Percentiles rank a stretch among this genome's conserved stretches.
These are phyloP conservation scores for Priceomyces carsonii DNA, from an alignment of 805 yeast species.

Conservation along the genomic window DNA sequence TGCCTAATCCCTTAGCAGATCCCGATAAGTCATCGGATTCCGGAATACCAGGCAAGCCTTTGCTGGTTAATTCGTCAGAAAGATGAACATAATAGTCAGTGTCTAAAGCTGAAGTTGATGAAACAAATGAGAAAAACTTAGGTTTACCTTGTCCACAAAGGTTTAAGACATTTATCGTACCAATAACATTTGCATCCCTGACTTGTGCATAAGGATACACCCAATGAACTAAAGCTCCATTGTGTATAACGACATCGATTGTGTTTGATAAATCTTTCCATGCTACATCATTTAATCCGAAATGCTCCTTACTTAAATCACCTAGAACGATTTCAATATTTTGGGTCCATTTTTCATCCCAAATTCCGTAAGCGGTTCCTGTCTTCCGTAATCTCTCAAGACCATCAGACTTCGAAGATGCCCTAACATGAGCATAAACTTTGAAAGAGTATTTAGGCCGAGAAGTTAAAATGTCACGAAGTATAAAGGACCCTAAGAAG, in stretches of 20 bases:
- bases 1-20: constrained; percentile 77
- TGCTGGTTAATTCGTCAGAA: constrained; percentile 66
- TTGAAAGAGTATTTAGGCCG: constrained; percentile 54
- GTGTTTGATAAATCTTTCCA: constrained; percentile 61
- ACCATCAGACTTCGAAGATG: constrained; percentile 66
- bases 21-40: constrained; percentile 86
- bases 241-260: constrained; percentile 86
- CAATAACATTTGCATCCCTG: constrained; percentile 89
- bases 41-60: constrained; percentile 70
- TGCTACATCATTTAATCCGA: constrained; percentile 60
- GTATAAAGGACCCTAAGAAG: constrained; percentile 87
- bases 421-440: constrained; percentile 90
- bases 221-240: constrained; percentile 99
- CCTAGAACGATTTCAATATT: constrained; percentile 78
- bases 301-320: constrained; percentile 67
- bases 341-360: constrained; percentile 61
- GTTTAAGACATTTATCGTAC: constrained; percentile 81
- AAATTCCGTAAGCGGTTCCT: constrained; percentile 79
- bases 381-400: constrained; percentile 73
- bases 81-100: constrained; percentile 75
- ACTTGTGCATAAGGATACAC: constrained; percentile 90
- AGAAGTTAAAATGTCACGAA: constrained; percentile 66
- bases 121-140: constrained; percentile 85
- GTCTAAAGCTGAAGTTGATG: constrained; percentile 93
- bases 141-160: constrained; percentile 79